A percentile compares a stretch with the other conserved stretches of the same genome.
phyloP scores from a whole-genome alignment of 345 rosid species.

The Populus tremula region DNA sequence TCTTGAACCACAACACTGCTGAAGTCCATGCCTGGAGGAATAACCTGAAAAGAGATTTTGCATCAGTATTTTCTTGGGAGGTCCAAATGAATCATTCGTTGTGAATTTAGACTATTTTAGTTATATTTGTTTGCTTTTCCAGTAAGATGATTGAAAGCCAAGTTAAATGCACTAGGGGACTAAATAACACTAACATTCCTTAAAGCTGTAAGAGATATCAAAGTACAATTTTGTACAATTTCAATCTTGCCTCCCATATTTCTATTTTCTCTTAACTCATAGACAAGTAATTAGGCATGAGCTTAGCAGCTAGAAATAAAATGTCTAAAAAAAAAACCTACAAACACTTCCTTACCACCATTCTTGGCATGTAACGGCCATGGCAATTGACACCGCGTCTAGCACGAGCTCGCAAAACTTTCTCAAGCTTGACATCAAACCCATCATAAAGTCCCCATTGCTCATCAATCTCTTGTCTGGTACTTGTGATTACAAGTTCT shows the following conservation, averaged over 20 bases:
- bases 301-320: neutral
- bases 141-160: neutral
- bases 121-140: neutral
- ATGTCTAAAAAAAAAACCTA: neutral
- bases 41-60: constrained; percentile 51
- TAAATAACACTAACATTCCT: no score
- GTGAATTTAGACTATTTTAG: neutral
- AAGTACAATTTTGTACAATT: neutral
- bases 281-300: neutral
- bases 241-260: no score
- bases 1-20: constrained; percentile 89
- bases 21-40: constrained; percentile 99
- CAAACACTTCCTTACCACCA: constrained; percentile 58
- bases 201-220: no score
- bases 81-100: constrained; percentile 6
- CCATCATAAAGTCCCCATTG: constrained; percentile 99
- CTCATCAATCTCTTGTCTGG: constrained; percentile 91
- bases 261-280: neutral
- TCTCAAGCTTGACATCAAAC: constrained; percentile 95
- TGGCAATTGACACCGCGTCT: constrained; percentile 93
- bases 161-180: neutral
- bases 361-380: constrained; percentile 94
- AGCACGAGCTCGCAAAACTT: constrained; percentile 83
- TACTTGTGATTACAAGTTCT: constrained; percentile 93
- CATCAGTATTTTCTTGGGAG: constrained; percentile 6